These are phyloP conservation scores for Naumovozyma dairenensis DNA, from an alignment of 805 yeast species.

Conservation along the genomic window DNA sequence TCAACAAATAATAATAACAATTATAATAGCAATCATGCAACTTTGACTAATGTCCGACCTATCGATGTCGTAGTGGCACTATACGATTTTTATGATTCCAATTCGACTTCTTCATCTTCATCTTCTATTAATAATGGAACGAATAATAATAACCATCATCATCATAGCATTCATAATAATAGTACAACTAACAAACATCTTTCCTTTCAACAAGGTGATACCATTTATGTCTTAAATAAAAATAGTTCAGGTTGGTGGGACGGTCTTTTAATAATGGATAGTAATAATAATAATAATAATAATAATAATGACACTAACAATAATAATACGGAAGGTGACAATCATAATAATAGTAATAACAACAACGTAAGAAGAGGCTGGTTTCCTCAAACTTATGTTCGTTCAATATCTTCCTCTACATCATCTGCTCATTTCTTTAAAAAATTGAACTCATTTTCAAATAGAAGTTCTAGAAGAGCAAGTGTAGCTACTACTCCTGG, in stretches of 20 bases:
- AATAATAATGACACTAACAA: no score
- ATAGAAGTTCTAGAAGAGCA: conserved; percentile 7
- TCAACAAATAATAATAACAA: no score
- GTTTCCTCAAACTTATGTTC: conserved; percentile 60
- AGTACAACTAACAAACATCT: conserved; percentile 8
- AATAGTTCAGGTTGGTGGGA: conserved; percentile 81
- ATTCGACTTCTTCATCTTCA: no score
- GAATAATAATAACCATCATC: neutral
- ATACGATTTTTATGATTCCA: conserved; percentile 4
- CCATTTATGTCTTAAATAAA: conserved; percentile 58
- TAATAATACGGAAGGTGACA: neutral
- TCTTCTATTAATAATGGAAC: no score
- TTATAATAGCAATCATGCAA: no score
- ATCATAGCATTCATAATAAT: conserved; percentile 9
- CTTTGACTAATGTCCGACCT: conserved; percentile 1
- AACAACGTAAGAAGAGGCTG: conserved; percentile 54
- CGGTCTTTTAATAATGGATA: conserved; percentile 38
- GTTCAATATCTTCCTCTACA: conserved; percentile 7
- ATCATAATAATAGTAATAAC: conserved; percentile 18
- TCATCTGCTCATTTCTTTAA: conserved; percentile 1
- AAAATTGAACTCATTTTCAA: conserved; percentile 2
- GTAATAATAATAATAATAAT: conserved; percentile 21
- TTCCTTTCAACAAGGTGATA: conserved; percentile 44
- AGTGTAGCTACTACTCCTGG: conserved; percentile 18
- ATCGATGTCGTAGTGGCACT: conserved; percentile 12